Evolutionary conservation across 2,329 filamentous ascomycete genomes (phyloP).

Genomic region (Chaetomiaceae sp.): DNA sequence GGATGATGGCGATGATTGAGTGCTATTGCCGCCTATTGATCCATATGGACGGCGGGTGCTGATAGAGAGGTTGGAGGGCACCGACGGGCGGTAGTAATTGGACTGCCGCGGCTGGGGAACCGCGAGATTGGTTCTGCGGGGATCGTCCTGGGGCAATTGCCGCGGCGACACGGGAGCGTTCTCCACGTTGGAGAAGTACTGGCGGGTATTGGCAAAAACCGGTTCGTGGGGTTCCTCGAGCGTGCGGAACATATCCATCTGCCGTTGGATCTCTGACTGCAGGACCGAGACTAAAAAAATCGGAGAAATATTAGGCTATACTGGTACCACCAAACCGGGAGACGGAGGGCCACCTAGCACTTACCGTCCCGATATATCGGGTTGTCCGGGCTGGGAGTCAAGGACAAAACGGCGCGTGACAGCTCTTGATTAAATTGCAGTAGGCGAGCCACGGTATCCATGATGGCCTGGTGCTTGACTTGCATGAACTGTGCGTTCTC

Average conservation of each 20-base stretch:
- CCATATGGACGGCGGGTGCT: slow-evolving; percentile 77
- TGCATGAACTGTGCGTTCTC: slow-evolving; percentile 76
- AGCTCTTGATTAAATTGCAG: slow-evolving; percentile 80
- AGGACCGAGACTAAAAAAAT: slow-evolving; percentile 46
- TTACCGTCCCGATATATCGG: slow-evolving; percentile 77
- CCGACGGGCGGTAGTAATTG: slow-evolving; percentile 69
- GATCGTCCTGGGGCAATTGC: slow-evolving; percentile 81
- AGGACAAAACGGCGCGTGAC: slow-evolving; percentile 65
- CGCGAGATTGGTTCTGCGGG: slow-evolving; percentile 65
- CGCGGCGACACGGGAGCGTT: slow-evolving; percentile 81
- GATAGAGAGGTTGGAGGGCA: slow-evolving; percentile 76
- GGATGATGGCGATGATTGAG: slow-evolving; percentile 70
- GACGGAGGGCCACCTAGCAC: slow-evolving; percentile 36
- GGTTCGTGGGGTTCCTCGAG: slow-evolving; percentile 65
- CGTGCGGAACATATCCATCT: slow-evolving; percentile 52
- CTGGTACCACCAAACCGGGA: slow-evolving; percentile 1
- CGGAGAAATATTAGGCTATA: slow-evolving; percentile 19
- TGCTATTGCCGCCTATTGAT: slow-evolving; percentile 69
- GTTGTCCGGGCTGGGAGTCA: slow-evolving; percentile 72
- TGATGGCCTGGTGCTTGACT: slow-evolving; percentile 73
- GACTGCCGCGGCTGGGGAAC: slow-evolving; percentile 52
- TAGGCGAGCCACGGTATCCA: slow-evolving; percentile 71
- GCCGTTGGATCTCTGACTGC: slow-evolving; percentile 58
- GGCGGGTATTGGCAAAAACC: slow-evolving; percentile 58
- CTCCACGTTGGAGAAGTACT: slow-evolving; percentile 64